Conservation (phyloP, 306 rosid species). For the Trifolium pratense region DNA sequence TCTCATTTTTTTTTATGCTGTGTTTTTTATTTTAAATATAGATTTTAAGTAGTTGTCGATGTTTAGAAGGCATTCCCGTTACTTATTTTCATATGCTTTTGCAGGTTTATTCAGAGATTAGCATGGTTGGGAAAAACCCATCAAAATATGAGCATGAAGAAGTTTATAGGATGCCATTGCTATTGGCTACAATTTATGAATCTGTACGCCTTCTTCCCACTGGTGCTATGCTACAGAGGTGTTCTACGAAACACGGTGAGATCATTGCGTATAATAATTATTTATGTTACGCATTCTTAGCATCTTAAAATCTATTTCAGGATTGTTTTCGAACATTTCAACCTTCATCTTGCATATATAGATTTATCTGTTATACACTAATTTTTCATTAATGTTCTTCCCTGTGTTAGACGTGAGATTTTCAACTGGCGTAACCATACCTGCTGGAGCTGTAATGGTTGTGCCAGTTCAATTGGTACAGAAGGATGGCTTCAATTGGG, state of each 20-base stretch:
- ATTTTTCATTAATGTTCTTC: conserved; percentile 36
- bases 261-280: neutral
- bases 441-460: conserved; percentile 73
- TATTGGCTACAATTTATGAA: conserved; percentile 78
- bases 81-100: conserved; percentile 42
- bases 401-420: conserved; percentile 58
- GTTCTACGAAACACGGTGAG: conserved; percentile 74
- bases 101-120: conserved; percentile 72
- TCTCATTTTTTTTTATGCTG: too few species aligned
- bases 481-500: conserved; percentile 75
- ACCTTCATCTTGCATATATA: too few species aligned
- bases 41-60: neutral
- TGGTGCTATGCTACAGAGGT: conserved; percentile 78
- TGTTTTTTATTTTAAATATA: too few species aligned
- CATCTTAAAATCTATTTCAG: too few species aligned
- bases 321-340: too few species aligned
- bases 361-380: neutral
- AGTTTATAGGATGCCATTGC: conserved; percentile 67
- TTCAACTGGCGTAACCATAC: conserved; percentile 66
- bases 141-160: conserved; percentile 51
- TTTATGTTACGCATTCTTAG: too few species aligned
- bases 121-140: conserved; percentile 46
- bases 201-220: conserved; percentile 76
- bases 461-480: conserved; percentile 75
- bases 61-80: conserved; percentile 15